Evolutionary conservation across 805 yeast species (phyloP).

Genomic region (Brettanomyces sp.): DNA sequence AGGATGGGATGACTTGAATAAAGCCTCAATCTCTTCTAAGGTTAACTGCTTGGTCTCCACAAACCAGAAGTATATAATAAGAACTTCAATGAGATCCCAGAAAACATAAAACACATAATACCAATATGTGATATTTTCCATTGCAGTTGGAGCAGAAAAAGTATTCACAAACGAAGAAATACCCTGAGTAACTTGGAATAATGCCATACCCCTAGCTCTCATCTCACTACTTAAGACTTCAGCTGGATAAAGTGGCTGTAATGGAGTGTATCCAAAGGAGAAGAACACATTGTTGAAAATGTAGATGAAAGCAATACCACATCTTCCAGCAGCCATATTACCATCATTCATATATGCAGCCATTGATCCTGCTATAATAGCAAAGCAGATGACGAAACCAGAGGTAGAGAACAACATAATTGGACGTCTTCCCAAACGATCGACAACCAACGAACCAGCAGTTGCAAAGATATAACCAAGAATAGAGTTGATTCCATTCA

Average conservation of each 20-base stretch:
- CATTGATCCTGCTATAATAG: conserved; percentile 15
- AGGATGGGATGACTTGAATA: not conserved
- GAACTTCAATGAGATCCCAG: conserved; percentile 19
- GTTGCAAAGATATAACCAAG: conserved; percentile 12
- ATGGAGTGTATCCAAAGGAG: no score
- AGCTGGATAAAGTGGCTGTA: no score
- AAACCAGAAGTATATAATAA: conserved; percentile 8
- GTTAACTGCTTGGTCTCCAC: conserved; percentile 30
- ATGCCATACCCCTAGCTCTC: no score
- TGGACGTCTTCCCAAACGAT: conserved; percentile 12
- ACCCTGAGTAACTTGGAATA: no score
- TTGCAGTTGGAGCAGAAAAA: conserved; percentile 26
- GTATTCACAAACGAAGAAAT: conserved; percentile 30
- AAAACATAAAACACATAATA: conserved; percentile 18
- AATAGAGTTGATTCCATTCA: conserved; percentile 14
- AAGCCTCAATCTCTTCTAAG: conserved; percentile 27
- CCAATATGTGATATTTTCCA: conserved; percentile 28
- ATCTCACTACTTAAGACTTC: no score
- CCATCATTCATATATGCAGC: conserved; percentile 2
- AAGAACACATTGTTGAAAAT: no score
- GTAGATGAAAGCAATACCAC: conserved; percentile 31
- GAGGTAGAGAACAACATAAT: conserved; percentile 7
- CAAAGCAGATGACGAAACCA: conserved; percentile 13
- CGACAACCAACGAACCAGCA: conserved; percentile 12
- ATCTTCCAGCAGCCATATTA: conserved; percentile 10